Base-by-base conservation (phyloP, 169 alveolate species). In the Cryptosporidium ryanae region DNA sequence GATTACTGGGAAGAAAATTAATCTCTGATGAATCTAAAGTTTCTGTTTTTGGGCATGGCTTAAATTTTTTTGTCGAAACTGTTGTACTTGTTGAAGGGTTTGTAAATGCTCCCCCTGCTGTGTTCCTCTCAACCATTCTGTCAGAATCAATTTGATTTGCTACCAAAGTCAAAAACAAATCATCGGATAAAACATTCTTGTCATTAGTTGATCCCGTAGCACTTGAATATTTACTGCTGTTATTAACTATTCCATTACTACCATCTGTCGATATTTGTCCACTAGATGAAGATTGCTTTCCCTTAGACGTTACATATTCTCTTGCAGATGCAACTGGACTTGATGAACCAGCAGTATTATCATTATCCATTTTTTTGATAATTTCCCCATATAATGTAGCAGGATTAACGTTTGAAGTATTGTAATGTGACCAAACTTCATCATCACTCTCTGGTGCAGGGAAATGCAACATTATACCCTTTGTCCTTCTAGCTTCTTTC, bases 381-480 rank as follows among this genome's bases (percentile, higher is more conserved):
- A 76, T 76, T 32, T 76, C 87, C 2, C 87, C 87, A 59, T 76
- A 76, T 38, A 76, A 29, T 15, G 87, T 76, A 17, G 87, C 87
- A n/a, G 87, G 87, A 31, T 76, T 76, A 23, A 76, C 63, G 25
- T 76, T 76, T 7, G 87, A 76, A 23, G 87, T 76, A 38, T 76
- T 76, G n/a, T 76, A 76, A 29, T 76, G 87, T 23, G 87, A 76
- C 87, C 87, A 76, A 46, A 76, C 87, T 34, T 76, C 87, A 59
- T 76, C 87, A 43, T 76, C 87, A 29, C 87, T 76, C 59, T 76
- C 87, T 5, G 87, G 87, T 23, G 87, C 87, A 55, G 87, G 87
- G 29, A 76, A 76, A 44, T 76, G 87, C 1, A 76, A 44, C 87
- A 76, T 76, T 18, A 76, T 76, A 17, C 87, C 87, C 13, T 76